These are phyloP conservation scores for Zarea fungicola DNA, from an alignment of 2,329 filamentous ascomycete species.

Conservation along the genomic window DNA sequence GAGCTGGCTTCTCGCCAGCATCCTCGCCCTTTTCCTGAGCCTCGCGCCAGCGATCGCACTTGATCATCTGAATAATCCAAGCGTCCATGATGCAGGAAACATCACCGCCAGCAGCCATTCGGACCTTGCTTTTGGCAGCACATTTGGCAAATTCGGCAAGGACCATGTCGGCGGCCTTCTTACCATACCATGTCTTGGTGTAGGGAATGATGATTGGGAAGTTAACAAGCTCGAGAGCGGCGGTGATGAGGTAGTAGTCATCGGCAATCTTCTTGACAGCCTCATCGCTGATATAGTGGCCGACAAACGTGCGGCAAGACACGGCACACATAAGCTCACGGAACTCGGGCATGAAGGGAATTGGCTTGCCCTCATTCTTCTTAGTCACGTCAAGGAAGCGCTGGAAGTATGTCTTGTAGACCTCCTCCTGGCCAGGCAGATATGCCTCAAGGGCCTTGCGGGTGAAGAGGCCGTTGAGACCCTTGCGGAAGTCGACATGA, in stretches of 20 bases:
- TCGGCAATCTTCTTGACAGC: slow-evolving; percentile 90
- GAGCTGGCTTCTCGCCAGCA: slow-evolving; percentile 71
- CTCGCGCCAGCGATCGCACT: slow-evolving; percentile 76
- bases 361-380: slow-evolving; percentile 64
- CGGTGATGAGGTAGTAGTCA: slow-evolving; percentile 96
- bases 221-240: slow-evolving; percentile 93
- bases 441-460: slow-evolving; percentile 82
- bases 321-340: slow-evolving; percentile 93
- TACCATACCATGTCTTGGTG: slow-evolving; percentile 95
- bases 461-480: slow-evolving; percentile 90
- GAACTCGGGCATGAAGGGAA: slow-evolving; percentile 87
- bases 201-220: slow-evolving; percentile 94
- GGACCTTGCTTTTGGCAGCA: slow-evolving; percentile 86
- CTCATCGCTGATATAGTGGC: slow-evolving; percentile 88
- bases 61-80: slow-evolving; percentile 85
- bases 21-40: slow-evolving; percentile 67
- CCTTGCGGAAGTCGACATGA: slow-evolving; percentile 96
- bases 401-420: slow-evolving; percentile 83
- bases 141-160: slow-evolving; percentile 85
- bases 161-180: slow-evolving; percentile 91
- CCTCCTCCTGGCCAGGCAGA: slow-evolving; percentile 85
- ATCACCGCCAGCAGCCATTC: slow-evolving; percentile 83
- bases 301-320: slow-evolving; percentile 94
- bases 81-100: slow-evolving; percentile 91
- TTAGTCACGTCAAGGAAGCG: slow-evolving; percentile 72